phyloP scores from a whole-genome alignment of 495 filamentous ascomycete species.

The Hypoxylon fuscum region DNA sequence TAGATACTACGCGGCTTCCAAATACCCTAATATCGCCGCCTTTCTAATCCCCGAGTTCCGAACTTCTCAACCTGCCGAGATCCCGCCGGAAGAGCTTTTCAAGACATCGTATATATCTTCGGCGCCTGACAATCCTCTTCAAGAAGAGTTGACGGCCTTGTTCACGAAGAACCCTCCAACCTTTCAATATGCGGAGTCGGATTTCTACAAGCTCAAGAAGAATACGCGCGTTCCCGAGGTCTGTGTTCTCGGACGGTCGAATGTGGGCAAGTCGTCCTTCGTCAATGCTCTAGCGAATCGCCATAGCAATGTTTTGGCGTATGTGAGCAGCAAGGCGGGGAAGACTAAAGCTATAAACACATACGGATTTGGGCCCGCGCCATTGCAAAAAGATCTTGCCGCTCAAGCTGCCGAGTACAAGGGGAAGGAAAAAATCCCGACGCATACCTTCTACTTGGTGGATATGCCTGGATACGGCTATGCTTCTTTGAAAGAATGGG shows the following conservation, averaged over 20 bases:
- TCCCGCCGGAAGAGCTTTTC: slow-evolving; percentile 31
- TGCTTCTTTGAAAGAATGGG: slow-evolving; percentile 80
- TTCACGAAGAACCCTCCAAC: slow-evolving; percentile 69
- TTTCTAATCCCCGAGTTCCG: slow-evolving; percentile 35
- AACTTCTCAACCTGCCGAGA: slow-evolving; percentile 10
- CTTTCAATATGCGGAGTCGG: slow-evolving; percentile 74
- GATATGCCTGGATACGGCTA: slow-evolving; percentile 97
- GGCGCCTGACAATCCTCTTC: slow-evolving; percentile 26
- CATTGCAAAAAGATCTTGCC: slow-evolving; percentile 26
- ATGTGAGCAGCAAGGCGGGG: slow-evolving; percentile 77
- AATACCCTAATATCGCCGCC: slow-evolving; percentile 31
- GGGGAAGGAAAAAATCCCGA: slow-evolving; percentile 58
- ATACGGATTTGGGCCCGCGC: slow-evolving; percentile 73
- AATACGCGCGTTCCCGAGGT: slow-evolving; percentile 67
- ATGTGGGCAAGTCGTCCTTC: slow-evolving; percentile 90
- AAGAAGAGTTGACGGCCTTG: slow-evolving; percentile 61
- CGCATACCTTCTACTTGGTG: slow-evolving; percentile 70
- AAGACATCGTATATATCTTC: slow-evolving; percentile 25
- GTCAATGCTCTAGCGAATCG: slow-evolving; percentile 81
- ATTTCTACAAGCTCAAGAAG: slow-evolving; percentile 73
- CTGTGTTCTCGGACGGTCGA: slow-evolving; percentile 75
- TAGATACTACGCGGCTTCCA: slow-evolving; percentile 5
- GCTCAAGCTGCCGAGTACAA: slow-evolving; percentile 38
- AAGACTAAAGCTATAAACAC: slow-evolving; percentile 85
- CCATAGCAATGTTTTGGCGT: slow-evolving; percentile 54